phyloP scores from a whole-genome alignment of 345 rosid species.

The Eucalyptus coolabah region DNA sequence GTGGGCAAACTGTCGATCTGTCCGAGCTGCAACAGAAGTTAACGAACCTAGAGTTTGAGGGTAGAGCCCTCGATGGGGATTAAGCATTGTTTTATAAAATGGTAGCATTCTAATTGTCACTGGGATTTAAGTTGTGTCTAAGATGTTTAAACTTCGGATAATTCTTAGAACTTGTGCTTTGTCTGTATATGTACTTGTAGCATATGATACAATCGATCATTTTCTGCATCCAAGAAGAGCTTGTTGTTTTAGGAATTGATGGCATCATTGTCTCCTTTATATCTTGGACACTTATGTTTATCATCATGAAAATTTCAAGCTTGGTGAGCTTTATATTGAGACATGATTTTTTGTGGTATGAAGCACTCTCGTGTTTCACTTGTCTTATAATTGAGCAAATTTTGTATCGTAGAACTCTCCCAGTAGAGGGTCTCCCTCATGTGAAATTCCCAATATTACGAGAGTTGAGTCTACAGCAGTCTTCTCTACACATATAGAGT shows the following conservation, averaged over 20 bases:
- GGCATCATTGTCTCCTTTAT: neutral
- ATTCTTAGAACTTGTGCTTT: neutral
- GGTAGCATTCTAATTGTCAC: neutral
- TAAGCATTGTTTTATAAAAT: neutral
- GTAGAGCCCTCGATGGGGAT: neutral
- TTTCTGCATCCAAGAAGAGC: neutral
- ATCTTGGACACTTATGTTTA: neutral
- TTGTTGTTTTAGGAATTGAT: neutral
- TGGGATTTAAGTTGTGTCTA: neutral
- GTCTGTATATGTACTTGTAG: neutral
- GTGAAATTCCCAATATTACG: neutral
- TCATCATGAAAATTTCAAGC: neutral
- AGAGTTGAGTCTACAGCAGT: neutral
- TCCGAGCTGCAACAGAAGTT: conserved; percentile 3
- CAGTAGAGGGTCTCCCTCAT: neutral
- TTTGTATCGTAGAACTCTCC: neutral
- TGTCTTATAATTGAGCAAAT: neutral
- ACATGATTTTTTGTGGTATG: neutral
- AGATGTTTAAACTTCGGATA: neutral
- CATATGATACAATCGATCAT: neutral
- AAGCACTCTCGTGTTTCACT: neutral
- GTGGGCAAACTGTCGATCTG: neutral
- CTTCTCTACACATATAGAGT: neutral
- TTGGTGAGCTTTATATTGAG: neutral
- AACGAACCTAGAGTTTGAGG: neutral